Base-by-base conservation (phyloP, 176 grass and related monocot genomes). In the Oryza longistaminata region DNA sequence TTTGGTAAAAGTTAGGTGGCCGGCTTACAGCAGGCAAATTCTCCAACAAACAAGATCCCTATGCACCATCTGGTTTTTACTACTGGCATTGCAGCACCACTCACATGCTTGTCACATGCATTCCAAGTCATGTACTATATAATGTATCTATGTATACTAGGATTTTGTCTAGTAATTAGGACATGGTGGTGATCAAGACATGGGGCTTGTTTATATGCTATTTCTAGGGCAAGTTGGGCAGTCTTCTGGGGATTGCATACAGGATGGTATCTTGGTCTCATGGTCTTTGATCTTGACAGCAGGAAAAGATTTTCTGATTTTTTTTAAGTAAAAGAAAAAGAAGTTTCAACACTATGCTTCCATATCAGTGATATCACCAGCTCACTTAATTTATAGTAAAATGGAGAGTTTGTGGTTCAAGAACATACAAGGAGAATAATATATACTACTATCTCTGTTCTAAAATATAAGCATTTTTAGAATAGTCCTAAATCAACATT, bases 91-190 rank as follows among this genome's bases (percentile, higher is more conserved):
- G 34, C 77, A 46, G 46, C 71, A 68, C 82, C 71, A 49, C 84
- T 61, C 58, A 90, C 89, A 69, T 90, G 89, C 70, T 2, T 79
- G 39, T 83, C 85, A 90, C 89, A 80, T 90, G 89, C 64, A 14
- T 3, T 67, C 49, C 9, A 79, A 35, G 65, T 13, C 71, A 70
- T 76, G 64, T 42, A 70, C 35, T 1, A 9, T 40, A 40, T 40
- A 40, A 31, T 31, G 39, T 40, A 40, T 31, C 29, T 40, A 7
- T 55, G 21, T 66, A 4, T 61, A 10, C 55, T 24, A 62, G 58
- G 19, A 24, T 62, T 24, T 76, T 89, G 44, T 74, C 72, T 86
- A 73, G 25, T 77, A 77, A 82, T 78, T 73, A 17, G 82, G 17
- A 35, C 21, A 76, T 11, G 27, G 72, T 53, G 3, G 75, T 75